phyloP scores from a whole-genome alignment of 2,329 filamentous ascomycete genomes.

The Rosellinia necatrix region DNA sequence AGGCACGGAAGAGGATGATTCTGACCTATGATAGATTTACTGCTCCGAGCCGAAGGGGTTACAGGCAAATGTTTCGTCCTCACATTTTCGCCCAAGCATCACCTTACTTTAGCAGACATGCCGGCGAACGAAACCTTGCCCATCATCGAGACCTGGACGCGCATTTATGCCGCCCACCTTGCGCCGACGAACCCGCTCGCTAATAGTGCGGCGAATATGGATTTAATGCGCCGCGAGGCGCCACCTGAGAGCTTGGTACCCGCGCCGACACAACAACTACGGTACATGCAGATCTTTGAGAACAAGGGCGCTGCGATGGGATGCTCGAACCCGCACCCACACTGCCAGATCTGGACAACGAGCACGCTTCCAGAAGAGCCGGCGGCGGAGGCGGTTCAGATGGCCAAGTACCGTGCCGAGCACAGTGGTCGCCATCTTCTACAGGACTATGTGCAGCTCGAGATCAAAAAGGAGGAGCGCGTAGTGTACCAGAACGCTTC shows the following conservation, averaged over 20 bases:
- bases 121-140: conserved; percentile 74
- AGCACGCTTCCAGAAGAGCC: conserved; percentile 91
- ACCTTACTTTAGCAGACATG: conserved; percentile 92
- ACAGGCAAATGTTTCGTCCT: conserved; percentile 97
- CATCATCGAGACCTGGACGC: conserved; percentile 87
- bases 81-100: conserved; percentile 89
- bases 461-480: conserved; percentile 80
- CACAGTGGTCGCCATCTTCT: conserved; percentile 78
- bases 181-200: conserved; percentile 71
- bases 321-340: conserved; percentile 96
- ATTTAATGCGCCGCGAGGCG: conserved; percentile 45
- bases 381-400: conserved; percentile 74
- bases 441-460: conserved; percentile 83
- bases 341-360: conserved; percentile 96
- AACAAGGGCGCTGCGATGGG: conserved; percentile 99
- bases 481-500: conserved; percentile 84
- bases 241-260: conserved; percentile 45
- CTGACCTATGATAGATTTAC: conserved; percentile 57
- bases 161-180: conserved; percentile 83
- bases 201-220: conserved; percentile 45
- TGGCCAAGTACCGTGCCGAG: conserved; percentile 76
- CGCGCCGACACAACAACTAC: conserved; percentile 74
- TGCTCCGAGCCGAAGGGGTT: conserved; percentile 83
- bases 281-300: conserved; percentile 99
- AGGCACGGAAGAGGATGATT: neutral